Evolutionary conservation across 495 filamentous ascomycete species (phyloP).

Genomic region (Pseudomonodictys pantanalensis): DNA sequence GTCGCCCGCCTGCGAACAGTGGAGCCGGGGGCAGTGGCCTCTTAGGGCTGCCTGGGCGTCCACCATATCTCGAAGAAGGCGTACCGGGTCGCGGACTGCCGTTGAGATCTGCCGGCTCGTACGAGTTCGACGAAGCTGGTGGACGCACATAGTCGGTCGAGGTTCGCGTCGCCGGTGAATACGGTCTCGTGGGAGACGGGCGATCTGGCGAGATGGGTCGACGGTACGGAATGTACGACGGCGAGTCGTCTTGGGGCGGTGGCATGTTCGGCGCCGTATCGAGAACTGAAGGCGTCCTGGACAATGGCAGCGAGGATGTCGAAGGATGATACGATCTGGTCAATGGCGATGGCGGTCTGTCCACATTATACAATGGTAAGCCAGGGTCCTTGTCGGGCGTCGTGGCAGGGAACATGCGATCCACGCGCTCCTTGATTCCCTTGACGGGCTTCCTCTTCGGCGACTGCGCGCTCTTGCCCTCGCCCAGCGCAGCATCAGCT

Average conservation of each 20-base stretch:
- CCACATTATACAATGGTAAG: conserved; percentile 32
- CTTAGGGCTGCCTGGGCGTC: conserved; percentile 67
- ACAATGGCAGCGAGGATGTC: conserved; percentile 37
- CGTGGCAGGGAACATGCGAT: conserved; percentile 13
- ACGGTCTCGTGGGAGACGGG: conserved; percentile 62
- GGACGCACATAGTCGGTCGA: conserved; percentile 65
- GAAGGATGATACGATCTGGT: conserved; percentile 45
- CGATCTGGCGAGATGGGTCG: conserved; percentile 42
- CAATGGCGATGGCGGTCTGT: conserved; percentile 38
- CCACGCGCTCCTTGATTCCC: conserved; percentile 34
- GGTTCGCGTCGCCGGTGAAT: conserved; percentile 68
- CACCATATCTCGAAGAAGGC: conserved; percentile 76
- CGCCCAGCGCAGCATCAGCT: conserved; percentile 9
- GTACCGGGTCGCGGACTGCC: conserved; percentile 88
- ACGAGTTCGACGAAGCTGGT: conserved; percentile 64
- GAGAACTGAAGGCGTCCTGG: conserved; percentile 56
- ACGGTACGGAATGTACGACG: conserved; percentile 45
- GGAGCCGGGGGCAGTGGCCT: conserved; percentile 90
- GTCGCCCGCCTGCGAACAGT: conserved; percentile 61
- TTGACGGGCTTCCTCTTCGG: conserved; percentile 32
- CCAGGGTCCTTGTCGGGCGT: conserved; percentile 17
- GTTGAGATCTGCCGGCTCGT: conserved; percentile 84
- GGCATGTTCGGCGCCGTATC: conserved; percentile 55
- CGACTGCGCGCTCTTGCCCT: neutral
- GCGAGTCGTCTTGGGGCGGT: conserved; percentile 51